These are phyloP conservation scores for Cudoniella acicularis DNA, from an alignment of 495 filamentous ascomycete species.

Conservation along the genomic window DNA sequence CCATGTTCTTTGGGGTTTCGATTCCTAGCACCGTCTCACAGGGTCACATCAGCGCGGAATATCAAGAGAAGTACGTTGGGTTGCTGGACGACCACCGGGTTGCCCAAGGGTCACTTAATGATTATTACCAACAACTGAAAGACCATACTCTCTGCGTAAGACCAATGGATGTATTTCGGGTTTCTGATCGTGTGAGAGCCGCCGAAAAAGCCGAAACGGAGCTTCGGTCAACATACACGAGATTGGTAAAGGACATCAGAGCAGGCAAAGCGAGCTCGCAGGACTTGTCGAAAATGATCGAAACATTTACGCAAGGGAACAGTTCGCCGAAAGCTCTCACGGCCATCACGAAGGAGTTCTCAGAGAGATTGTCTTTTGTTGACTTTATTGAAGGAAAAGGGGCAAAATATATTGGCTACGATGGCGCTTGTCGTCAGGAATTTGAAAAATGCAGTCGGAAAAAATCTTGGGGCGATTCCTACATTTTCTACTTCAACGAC, in stretches of 20 bases:
- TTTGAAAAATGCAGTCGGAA: no score
- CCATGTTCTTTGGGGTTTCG: background rate
- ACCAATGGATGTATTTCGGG: background rate
- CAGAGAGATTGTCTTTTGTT: constrained; percentile 20
- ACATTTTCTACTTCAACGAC: no score
- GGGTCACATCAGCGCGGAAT: constrained; percentile 1
- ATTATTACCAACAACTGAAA: constrained; percentile 27
- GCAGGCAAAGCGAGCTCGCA: background rate
- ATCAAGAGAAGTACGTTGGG: constrained; percentile 11
- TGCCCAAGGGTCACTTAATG: constrained; percentile 14
- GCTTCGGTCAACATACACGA: background rate
- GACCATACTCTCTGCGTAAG: constrained; percentile 4
- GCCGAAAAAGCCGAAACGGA: background rate
- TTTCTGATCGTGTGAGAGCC: background rate
- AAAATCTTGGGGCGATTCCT: no score
- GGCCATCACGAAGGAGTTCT: background rate
- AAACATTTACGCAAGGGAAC: background rate
- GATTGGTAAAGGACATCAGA: background rate
- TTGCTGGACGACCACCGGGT: constrained; percentile 16
- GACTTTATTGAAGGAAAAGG: constrained; percentile 6
- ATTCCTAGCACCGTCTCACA: background rate
- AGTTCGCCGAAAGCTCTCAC: background rate
- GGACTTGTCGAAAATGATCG: background rate
- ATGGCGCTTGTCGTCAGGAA: no score
- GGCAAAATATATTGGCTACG: no score